Conservation (phyloP, 257 asterid genomes). For the Buddleja alternifolia region DNA sequence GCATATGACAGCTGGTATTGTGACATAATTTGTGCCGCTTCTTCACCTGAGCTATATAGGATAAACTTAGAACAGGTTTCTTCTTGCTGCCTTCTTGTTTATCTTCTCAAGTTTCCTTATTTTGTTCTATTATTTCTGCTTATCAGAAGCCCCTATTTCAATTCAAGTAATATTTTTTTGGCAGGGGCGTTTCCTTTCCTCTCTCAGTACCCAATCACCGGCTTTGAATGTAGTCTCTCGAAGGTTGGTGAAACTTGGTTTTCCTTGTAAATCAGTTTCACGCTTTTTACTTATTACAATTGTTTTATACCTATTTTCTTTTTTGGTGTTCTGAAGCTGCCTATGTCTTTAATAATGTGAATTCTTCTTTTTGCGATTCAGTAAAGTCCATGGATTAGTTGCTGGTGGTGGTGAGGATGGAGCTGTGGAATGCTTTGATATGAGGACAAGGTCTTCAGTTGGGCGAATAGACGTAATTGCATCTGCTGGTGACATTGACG, state of each 20-base stretch:
- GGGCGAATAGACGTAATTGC: slow-evolving; percentile 77
- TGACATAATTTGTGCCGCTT: slow-evolving; percentile 94
- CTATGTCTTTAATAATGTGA: neutral
- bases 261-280: slow-evolving; percentile 8
- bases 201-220: slow-evolving; percentile 87
- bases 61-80: slow-evolving; percentile 92
- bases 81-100: slow-evolving; percentile 5
- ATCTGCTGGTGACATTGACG: slow-evolving; percentile 65
- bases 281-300: slow-evolving; percentile 2
- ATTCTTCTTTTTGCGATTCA: slow-evolving; percentile 32
- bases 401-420: slow-evolving; percentile 99
- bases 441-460: slow-evolving; percentile 83
- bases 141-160: neutral
- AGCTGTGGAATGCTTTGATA: slow-evolving; percentile 91
- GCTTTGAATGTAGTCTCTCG: slow-evolving; percentile 89
- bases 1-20: slow-evolving; percentile 95
- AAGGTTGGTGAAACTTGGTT: slow-evolving; percentile 56
- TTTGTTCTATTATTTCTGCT: neutral
- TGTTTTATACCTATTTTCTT: neutral
- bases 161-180: slow-evolving; percentile 24
- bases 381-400: slow-evolving; percentile 85
- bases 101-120: neutral
- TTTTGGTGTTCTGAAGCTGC: slow-evolving; percentile 15
- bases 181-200: slow-evolving; percentile 90
- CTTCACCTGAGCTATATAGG: slow-evolving; percentile 95